Evolutionary conservation across 2,329 filamentous ascomycete species (phyloP), one percentile per base, ranked within the genome.

Genomic region (Didymella exigua): DNA sequence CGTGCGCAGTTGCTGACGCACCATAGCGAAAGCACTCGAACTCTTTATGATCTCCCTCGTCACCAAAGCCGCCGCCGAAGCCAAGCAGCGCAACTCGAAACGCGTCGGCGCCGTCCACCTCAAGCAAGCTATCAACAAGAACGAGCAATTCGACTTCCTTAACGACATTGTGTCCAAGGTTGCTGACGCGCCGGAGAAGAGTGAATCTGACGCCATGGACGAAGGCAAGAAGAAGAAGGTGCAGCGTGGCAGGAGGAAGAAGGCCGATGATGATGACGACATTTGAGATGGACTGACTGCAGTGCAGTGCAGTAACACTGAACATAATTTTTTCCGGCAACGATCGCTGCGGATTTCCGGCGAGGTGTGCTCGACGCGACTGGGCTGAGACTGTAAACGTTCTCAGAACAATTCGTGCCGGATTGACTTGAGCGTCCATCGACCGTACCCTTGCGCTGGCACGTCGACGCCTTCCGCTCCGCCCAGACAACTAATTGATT

Each of bases 1-100:
- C 11, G 1, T 18, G 14, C 18, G 8, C n/a, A 13, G 11, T 7
- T 31, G 8, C 57, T 67, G 11, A 68, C 58, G 19, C 5, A 11
- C 14, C 34, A 57, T 63, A 87, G 91, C 91, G 64, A 97, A 97
- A 80, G 95, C 95, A 14, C 83, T 99, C 6, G 95, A 99, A 78
- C 83, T 99, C 8, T 99, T 99, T 74, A 99, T 99, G 95, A 91
- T 98, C 60, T 88, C 91, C 36, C 83, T 99, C 52, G 93, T 98
- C 58, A 88, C 88, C 24, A 93, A 93, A 73, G 92, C 93, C 53
- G 92, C 95, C 42, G 86, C 89, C 47, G 87, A 96, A 64, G 93
- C 95, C 45, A 86, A 85, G 64, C 84, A 89, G 57, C 91, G 90
- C 73, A 90, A 88, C 60, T 93, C 91, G 0, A 97, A 96, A 78